These are phyloP conservation scores for Elsinoe batatas DNA, from an alignment of 2,329 filamentous ascomycete genomes.

Conservation along the genomic window DNA sequence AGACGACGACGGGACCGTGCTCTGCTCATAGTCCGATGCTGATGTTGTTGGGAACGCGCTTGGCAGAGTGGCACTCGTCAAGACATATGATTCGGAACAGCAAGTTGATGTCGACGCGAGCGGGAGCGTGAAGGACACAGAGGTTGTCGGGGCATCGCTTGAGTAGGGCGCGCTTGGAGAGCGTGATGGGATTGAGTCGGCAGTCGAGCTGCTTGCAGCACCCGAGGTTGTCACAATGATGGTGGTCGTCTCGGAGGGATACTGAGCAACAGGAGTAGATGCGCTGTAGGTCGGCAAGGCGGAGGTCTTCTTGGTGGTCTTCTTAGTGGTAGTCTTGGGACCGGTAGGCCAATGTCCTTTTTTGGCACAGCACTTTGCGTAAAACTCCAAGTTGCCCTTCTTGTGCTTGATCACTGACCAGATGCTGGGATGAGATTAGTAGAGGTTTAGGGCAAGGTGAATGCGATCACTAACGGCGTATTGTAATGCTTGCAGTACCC, in stretches of 20 bases:
- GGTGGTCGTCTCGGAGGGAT: background rate
- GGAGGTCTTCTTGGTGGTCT: background rate
- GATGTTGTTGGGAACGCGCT: background rate
- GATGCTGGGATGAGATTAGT: background rate
- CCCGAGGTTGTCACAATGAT: conserved; percentile 2
- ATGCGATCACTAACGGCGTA: background rate
- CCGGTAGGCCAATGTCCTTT: background rate
- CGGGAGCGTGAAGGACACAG: background rate
- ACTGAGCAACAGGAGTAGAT: background rate
- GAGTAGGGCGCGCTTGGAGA: background rate
- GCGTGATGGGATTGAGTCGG: background rate
- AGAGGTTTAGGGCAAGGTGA: background rate
- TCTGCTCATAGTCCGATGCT: background rate
- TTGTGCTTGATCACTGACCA: conserved; percentile 8
- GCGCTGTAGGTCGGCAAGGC: background rate
- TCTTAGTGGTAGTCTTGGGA: background rate
- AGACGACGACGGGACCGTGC: too few relatives aligned
- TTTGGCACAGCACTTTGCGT: conserved; percentile 6
- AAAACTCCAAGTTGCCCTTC: conserved; percentile 1
- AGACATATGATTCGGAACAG: background rate
- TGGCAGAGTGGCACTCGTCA: background rate
- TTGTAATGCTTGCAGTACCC: conserved; percentile 10
- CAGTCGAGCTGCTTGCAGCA: background rate
- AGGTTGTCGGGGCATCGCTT: background rate
- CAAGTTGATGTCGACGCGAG: background rate